These are phyloP conservation scores for Yamadazyma pseudoaaseri DNA, from an alignment of 1,139 yeast genomes.

Conservation along the genomic window DNA sequence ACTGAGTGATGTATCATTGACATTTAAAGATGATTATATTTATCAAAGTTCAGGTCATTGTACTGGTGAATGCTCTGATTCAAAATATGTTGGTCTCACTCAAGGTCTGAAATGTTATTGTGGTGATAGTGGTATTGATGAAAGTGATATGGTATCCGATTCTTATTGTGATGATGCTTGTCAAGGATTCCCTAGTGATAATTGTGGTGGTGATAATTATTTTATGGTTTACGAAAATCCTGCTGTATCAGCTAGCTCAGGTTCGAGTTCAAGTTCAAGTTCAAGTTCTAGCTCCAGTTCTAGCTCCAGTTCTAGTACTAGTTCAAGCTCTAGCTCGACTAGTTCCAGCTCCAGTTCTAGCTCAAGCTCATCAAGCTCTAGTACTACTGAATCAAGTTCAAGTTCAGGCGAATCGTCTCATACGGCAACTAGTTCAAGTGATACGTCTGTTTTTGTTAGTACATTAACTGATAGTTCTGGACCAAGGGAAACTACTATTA, in stretches of 20 bases:
- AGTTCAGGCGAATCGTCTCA: slow-evolving; percentile 2
- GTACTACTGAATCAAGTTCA: slow-evolving; percentile 8
- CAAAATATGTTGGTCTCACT: slow-evolving; percentile 51
- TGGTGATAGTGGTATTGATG: slow-evolving; percentile 45
- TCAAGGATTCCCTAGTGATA: slow-evolving; percentile 54
- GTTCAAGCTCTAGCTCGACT: slow-evolving; percentile 6
- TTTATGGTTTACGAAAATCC: slow-evolving; percentile 47
- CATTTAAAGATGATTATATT: slow-evolving; percentile 30
- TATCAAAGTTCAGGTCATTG: slow-evolving; percentile 57
- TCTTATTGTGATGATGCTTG: slow-evolving; percentile 51
- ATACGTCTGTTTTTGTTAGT: slow-evolving; percentile 4
- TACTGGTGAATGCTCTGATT: slow-evolving; percentile 41
- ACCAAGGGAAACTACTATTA: slow-evolving; percentile 22
- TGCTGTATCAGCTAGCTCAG: slow-evolving; percentile 19
- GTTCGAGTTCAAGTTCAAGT: slow-evolving; percentile 13
- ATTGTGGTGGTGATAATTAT: slow-evolving; percentile 62
- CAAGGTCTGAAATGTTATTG: slow-evolving; percentile 62
- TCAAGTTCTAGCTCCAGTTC: slow-evolving; percentile 14
- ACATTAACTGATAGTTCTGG: slow-evolving; percentile 4
- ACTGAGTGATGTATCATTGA: slow-evolving; percentile 22
- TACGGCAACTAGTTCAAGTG: slow-evolving; percentile 1
- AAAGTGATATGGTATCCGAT: slow-evolving; percentile 26
- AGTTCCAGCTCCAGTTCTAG: slow-evolving; percentile 13
- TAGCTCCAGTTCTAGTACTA: slow-evolving; percentile 11
- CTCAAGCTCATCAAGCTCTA: slow-evolving; percentile 7